phyloP scores from a whole-genome alignment of 179 eudicot genomes.

The Silene coronaria region DNA sequence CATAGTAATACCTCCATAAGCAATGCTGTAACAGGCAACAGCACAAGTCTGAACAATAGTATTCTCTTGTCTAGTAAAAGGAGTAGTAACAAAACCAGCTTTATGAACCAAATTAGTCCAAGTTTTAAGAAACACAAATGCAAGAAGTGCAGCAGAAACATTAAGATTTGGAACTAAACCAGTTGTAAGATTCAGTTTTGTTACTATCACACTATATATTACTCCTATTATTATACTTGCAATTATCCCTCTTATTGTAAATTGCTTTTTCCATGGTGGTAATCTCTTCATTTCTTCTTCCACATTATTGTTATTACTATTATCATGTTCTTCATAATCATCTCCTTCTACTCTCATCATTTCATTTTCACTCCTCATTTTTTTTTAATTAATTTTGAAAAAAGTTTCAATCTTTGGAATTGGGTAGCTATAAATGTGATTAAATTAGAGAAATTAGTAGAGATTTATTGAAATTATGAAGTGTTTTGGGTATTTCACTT shows the following conservation, averaged over 20 bases:
- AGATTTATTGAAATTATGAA: not conserved
- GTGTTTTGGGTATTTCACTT: not conserved
- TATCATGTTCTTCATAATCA: conserved; percentile 17
- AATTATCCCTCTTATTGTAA: conserved; percentile 63
- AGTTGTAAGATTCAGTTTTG: conserved; percentile 78
- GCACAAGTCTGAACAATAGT: conserved; percentile 91
- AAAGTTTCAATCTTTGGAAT: conserved; percentile 13
- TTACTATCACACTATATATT: conserved; percentile 69
- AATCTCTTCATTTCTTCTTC: conserved; percentile 30
- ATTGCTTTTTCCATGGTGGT: conserved; percentile 70
- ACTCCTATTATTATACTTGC: conserved; percentile 75
- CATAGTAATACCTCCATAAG: conserved; percentile 58
- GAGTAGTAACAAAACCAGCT: conserved; percentile 46
- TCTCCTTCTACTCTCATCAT: conserved; percentile 20
- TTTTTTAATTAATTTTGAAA: not conserved
- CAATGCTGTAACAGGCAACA: conserved; percentile 85
- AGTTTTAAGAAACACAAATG: conserved; percentile 46
- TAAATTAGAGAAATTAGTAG: not conserved
- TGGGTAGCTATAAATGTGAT: not conserved
- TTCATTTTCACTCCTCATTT: conserved; percentile 20
- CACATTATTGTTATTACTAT: not conserved
- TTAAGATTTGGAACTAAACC: conserved; percentile 80
- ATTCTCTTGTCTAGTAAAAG: conserved; percentile 83
- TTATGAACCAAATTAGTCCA: conserved; percentile 68
- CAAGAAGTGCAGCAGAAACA: conserved; percentile 90